Evolutionary conservation across 2,329 filamentous ascomycete genomes (phyloP), one percentile per base, ranked within the genome.

Genomic region (Penicillium sp.): DNA sequence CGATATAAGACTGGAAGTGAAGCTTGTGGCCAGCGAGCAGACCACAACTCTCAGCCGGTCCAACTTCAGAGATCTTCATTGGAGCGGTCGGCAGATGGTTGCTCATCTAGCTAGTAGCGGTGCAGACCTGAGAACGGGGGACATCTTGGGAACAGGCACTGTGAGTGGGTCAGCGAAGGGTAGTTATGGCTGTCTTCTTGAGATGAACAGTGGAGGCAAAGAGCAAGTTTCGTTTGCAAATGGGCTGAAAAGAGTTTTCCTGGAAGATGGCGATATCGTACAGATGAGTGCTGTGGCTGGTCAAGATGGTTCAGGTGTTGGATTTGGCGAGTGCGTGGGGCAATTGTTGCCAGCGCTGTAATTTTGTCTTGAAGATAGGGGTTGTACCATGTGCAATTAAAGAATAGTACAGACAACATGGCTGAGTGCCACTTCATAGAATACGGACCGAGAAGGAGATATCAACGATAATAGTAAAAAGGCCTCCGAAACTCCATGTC

Each of bases 61-160:
- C 4, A 60, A 62, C 9, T 52, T 49, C 2, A 53, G 54, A 14
- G 54, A 65, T 14, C 55, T 70, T 21, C 65, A 67, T 49, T 72
- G 70, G 68, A 67, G 62, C 24, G 57, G 63, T 13, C 56, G 62
- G 6, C 67, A 71, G 44, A 68, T 71, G 66, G 49, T 61, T 14
- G 63, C 68, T 9, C 68, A 72, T 62, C 60, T 70, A 21, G 60
- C 68, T 14, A 65, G 63, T 38, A 63, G 55, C 2, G 69, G 66
- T 1, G 66, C 66, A 47, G 61, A 64, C 32, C 53, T 72, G 18
- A 59, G 60, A 8, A 66, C 69, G 6, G 69, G 70, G 7, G 70
- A 72, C 43, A 51, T 72, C 2, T 32, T 73, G 43, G 68, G 65
- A 0, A 72, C 71, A 1, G 69, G 69, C 1, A 72, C 71, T 8